A percentile compares a stretch with the other conserved stretches of the same genome.
Conservation (phyloP, 257 asterid genomes). For the Penstemon davidsonii region DNA sequence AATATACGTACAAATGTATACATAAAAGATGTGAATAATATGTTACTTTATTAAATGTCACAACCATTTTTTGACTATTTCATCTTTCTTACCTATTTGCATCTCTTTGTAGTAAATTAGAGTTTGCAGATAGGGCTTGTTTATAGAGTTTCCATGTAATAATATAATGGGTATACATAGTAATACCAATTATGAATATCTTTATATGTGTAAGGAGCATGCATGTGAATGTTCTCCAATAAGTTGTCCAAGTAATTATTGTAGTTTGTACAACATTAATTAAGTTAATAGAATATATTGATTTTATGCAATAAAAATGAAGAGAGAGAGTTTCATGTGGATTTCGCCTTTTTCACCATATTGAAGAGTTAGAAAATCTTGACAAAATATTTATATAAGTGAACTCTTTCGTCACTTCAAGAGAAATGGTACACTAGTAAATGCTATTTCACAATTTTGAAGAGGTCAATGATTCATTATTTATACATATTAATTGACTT, state of each 20-base stretch:
- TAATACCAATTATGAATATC: slow-evolving; percentile 29
- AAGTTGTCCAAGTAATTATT: neutral
- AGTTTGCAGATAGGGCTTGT: slow-evolving; percentile 18
- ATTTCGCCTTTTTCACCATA: too few species aligned
- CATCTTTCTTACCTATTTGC: slow-evolving; percentile 28
- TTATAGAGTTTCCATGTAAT: slow-evolving; percentile 20
- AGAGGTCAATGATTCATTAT: too few species aligned
- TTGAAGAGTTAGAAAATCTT: too few species aligned
- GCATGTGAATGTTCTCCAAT: slow-evolving; percentile 36
- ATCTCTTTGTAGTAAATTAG: slow-evolving; percentile 35
- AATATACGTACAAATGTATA: slow-evolving; percentile 2
- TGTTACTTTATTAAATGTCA: slow-evolving; percentile 26
- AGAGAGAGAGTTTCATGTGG: too few species aligned
- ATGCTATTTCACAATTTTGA: too few species aligned
- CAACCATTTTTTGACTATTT: slow-evolving; percentile 36
- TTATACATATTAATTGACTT: too few species aligned
- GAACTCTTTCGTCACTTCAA: too few species aligned
- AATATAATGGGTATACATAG: slow-evolving; percentile 23
- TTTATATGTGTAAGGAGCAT: slow-evolving; percentile 26
- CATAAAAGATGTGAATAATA: slow-evolving; percentile 5
- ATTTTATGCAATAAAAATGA: too few species aligned
- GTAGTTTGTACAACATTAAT: too few species aligned
- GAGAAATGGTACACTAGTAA: too few species aligned
- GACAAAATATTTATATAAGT: too few species aligned
- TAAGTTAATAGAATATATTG: too few species aligned